Conservation (phyloP, 202 grass and related monocot genomes). For the Zoysia matrella region DNA sequence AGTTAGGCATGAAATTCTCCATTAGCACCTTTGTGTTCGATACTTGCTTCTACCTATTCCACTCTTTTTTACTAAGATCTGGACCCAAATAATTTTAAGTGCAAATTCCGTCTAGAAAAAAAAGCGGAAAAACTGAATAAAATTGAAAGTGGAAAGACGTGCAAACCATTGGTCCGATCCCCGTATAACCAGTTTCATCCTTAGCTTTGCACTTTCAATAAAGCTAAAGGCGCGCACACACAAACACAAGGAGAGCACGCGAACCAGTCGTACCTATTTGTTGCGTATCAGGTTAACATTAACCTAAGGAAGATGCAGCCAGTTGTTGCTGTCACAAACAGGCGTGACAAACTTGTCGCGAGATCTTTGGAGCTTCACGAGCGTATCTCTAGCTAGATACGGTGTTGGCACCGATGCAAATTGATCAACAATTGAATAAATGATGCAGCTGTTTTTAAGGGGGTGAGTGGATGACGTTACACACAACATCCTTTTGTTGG, state of each 20-base stretch:
- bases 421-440: neutral
- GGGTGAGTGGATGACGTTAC: neutral
- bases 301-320: neutral
- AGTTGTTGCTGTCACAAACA: neutral
- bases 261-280: neutral
- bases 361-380: neutral
- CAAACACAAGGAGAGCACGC: neutral
- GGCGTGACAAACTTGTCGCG: neutral
- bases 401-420: neutral
- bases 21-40: neutral
- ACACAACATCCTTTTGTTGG: neutral
- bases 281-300: neutral
- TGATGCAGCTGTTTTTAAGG: too few species aligned
- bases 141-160: neutral
- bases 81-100: constrained; percentile 4
- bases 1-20: neutral
- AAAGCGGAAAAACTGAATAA: neutral
- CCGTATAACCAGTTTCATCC: constrained; percentile 40
- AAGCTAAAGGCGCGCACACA: constrained; percentile 23
- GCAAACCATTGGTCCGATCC: constrained; percentile 24
- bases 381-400: neutral
- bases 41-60: neutral
- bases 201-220: constrained; percentile 45
- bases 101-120: neutral
- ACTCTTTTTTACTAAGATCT: constrained; percentile 3